Base-by-base conservation (phyloP, 768 basidiomycete genomes). In the Podaxis sp. region DNA sequence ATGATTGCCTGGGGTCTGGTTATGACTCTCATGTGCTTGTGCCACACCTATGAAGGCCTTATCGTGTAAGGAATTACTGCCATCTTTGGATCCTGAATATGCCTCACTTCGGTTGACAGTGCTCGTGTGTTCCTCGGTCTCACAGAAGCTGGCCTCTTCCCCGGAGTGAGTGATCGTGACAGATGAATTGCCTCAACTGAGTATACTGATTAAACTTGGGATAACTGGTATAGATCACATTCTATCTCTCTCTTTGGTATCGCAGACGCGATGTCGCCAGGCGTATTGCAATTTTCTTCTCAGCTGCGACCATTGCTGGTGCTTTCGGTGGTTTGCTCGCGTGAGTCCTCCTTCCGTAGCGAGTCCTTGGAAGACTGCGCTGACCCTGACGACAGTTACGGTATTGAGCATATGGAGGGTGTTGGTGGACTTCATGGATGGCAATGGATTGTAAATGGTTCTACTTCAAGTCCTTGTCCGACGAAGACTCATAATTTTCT, bases 261-360 rank as follows among this genome's bases (percentile, higher is more conserved):
- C 78, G 83, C 9, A 74, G 81, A 37, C 72, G 73, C 55, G 86
- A 88, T 65, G 79, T 85, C 47, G 84, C 82, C 16, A 73, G 71
- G 65, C 79, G 86, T 27, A 78, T 86, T 58, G 83, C 86, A 3
- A 74, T 88, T 38, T 87, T 88, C 75, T 86, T 86, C 69, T 81
- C 81, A 18, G 84, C 85, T 38, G 84, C 85, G 10, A 85, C 83
- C 1, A 66, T 82, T 37, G 80, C 84, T 16, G 85, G 83, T 27
- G 64, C 64, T 37, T 65, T 65, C 25, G 62, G 64, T 36, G 64
- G 83, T 35, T 66, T 83, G 50, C 73, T 85, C 32, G 82, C 82
- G 74, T 82, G 21, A 52, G 61, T 63, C 1, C 40, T 16, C 35
- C 36, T 5, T 10, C 32, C 2, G 14, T 16, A 3, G 3, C 25